Conservation (phyloP, 495 filamentous ascomycete species). For the Aspergillus bertholletiae region DNA sequence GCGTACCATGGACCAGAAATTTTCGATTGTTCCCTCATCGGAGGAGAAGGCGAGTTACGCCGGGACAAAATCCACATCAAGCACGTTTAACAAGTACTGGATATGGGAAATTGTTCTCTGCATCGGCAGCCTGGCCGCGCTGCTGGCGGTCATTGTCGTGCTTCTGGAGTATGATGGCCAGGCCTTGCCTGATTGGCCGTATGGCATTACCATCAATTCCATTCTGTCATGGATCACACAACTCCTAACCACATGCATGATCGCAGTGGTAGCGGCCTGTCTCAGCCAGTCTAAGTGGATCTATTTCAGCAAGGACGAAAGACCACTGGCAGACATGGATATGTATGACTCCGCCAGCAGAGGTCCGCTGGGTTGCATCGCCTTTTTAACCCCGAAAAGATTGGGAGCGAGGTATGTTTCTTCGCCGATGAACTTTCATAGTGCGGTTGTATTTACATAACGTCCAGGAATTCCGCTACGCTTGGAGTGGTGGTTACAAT, state of each 20-base stretch:
- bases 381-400: background rate
- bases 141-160: conserved; percentile 18
- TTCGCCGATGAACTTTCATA: background rate
- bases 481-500: background rate
- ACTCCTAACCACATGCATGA: background rate
- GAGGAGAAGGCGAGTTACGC: background rate
- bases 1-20: background rate
- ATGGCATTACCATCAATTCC: conserved; percentile 31
- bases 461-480: background rate
- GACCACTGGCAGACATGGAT: background rate
- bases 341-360: background rate
- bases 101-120: conserved; percentile 8
- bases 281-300: conserved; percentile 1
- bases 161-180: conserved; percentile 26
- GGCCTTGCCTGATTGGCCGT: conserved; percentile 24
- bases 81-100: conserved; percentile 7
- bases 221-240: background rate
- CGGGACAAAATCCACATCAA: background rate
- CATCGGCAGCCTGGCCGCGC: conserved; percentile 2
- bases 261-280: background rate
- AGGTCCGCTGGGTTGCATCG: background rate
- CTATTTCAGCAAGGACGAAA: background rate
- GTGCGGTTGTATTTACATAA: background rate
- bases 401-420: conserved; percentile 1
- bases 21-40: background rate